Evolutionary conservation across 2,329 filamentous ascomycete genomes (phyloP), one percentile per base, ranked within the genome.

Genomic region (Pyrenophora seminiperda): DNA sequence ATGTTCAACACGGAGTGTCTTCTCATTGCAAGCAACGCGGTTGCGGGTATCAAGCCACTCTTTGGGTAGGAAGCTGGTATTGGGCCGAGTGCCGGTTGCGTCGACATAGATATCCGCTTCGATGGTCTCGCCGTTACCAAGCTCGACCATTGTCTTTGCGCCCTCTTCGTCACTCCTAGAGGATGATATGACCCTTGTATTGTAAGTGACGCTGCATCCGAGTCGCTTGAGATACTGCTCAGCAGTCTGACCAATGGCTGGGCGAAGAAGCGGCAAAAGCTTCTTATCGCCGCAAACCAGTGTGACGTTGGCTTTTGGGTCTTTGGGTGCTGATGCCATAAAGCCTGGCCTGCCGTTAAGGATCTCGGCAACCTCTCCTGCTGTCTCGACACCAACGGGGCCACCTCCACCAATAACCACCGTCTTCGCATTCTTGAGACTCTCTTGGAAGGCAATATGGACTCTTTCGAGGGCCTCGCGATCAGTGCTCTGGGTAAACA

Each of bases 71-170:
- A 79, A 85, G 27, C 68, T 70, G 20, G 77, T 81, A 65, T 82
- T 83, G 0, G 81, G 81, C 13, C 71, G 68, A 7, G 74, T 75
- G 14, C 82, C 82, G 1, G 77, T 79, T 7, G 79, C 79, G 14
- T 79, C 76, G 51, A 85, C 78, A 64, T 81, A 83, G 41, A 83
- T 63, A 56, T 84, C 82, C 5, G 77, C 76, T 0, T 73, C 73
- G 50, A 81, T 59, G 3, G 72, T 75, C 45, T 77, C 73, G 34
- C 81, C 82, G 56, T 79, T 78, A 44, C 65, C 68, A 9, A 73
- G 65, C 47, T 68, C 56, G 13, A 73, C 58, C 24, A 81, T 62
- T 2, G 75, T 73, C 54, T 79, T 81, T 38, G 72, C 72, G 30
- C 70, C 75, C 20, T 73, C 68, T 2, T 63, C 58, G 1, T 66